Percentiles rank a stretch among this genome's conserved stretches.
Conservation (phyloP, 176 grass and related monocot species). For the Carex kokanica region DNA sequence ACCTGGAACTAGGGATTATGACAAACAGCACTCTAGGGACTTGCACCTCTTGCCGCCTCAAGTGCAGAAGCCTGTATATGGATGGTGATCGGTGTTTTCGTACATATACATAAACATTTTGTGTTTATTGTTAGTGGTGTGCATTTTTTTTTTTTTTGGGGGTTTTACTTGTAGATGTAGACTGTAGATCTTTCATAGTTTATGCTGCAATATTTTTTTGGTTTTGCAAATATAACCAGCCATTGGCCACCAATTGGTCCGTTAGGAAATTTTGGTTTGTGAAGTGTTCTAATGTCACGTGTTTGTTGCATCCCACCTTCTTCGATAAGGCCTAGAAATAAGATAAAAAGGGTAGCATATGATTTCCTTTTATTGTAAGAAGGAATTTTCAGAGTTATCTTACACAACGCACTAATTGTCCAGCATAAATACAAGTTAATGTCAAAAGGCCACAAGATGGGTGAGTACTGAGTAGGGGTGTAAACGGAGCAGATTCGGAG, state of each 20-base stretch:
- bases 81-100: constrained; percentile 56
- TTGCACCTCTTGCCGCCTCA: constrained; percentile 64
- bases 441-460: background rate
- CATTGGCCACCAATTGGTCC: background rate
- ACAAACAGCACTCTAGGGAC: constrained; percentile 67
- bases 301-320: background rate
- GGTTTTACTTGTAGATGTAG: constrained; percentile 20
- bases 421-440: background rate
- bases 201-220: background rate
- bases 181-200: constrained; percentile 20
- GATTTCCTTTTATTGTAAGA: background rate
- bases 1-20: constrained; percentile 56
- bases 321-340: background rate
- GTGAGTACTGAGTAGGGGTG: background rate
- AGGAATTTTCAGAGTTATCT: background rate
- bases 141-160: constrained; percentile 12
- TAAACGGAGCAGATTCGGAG: too few species aligned
- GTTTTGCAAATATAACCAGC: background rate
- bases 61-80: constrained; percentile 83
- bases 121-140: constrained; percentile 3
- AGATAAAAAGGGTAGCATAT: background rate
- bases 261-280: background rate
- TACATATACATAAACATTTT: background rate
- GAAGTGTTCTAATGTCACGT: background rate
- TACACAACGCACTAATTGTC: background rate